Evolutionary conservation across 208 protist genomes (phyloP), one percentile per base, ranked within the genome.

Genomic region (Leishmania guyanensis): DNA sequence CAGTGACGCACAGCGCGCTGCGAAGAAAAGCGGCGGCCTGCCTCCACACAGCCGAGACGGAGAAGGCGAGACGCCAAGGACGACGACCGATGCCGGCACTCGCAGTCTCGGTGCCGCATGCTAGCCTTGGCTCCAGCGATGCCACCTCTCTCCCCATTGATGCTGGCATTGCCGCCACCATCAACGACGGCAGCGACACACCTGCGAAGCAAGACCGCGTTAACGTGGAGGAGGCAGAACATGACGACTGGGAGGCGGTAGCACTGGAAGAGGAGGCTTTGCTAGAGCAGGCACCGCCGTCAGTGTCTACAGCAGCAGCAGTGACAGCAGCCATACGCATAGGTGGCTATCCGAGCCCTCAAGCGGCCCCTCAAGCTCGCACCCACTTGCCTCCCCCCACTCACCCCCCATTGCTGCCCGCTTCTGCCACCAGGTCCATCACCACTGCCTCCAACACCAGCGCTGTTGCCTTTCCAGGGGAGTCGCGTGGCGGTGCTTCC

Each of bases 161-260:
- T 17, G 14, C 51, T 22, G 17, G 22, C 51, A n/a, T 33, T 43
- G 48, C 14, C 3, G 72, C 72, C 48, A 14, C 29, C 20, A 39
- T 29, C n/a, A 51, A 16, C 17, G 72, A 62, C 1, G 51, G 20
- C 51, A 62, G 48, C 33, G 72, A 76, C 53, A 9, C 51, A 51
- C 22, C 51, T 14, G 72, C 54, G 54, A 17, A 66, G 29, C 17
- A 20, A 6, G 17, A 60, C 48, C 60, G 51, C 0, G 33, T 12
- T 26, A 17, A 66, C 50, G 46, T 39, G 36, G 53, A 16, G 26
- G 17, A 36, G 12, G 60, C 29, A 20, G 17, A 33, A 56, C 65
- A 74, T 22, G 81, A 85, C 12, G 81, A 85, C 62, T 85, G 81
- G 81, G 81, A 85, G 76, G 69, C 77, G 53, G 14, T 78, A 0